These are phyloP conservation scores for Amanita exitialis DNA, from an alignment of 768 basidiomycete species.

Conservation along the genomic window DNA sequence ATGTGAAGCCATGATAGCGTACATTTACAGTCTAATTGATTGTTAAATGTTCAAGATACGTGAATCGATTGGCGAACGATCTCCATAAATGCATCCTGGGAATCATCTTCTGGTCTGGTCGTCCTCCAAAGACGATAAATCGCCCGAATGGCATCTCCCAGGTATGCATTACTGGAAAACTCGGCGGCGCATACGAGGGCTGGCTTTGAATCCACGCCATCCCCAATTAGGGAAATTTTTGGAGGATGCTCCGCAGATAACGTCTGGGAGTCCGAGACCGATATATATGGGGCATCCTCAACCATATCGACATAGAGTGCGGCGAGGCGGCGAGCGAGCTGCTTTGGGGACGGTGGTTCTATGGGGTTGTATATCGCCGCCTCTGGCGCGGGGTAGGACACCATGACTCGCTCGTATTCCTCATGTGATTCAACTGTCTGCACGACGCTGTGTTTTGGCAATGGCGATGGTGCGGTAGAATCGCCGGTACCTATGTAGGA, in stretches of 20 bases:
- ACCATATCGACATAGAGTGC: conserved; percentile 19
- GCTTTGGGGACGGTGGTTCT: conserved; percentile 29
- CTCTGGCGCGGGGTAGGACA: conserved; percentile 19
- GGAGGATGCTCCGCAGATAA: conserved; percentile 11
- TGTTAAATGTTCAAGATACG: not conserved
- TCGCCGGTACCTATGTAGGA: conserved; percentile 1
- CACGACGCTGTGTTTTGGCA: conserved; percentile 17
- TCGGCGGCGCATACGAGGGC: not conserved
- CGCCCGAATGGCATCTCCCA: conserved; percentile 43
- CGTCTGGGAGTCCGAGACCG: conserved; percentile 8
- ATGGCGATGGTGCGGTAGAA: conserved; percentile 55
- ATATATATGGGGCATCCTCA: conserved; percentile 1
- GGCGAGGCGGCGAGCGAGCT: conserved; percentile 30
- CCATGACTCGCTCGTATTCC: conserved; percentile 21
- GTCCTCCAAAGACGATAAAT: conserved; percentile 53
- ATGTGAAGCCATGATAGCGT: not conserved
- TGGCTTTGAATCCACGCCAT: not conserved
- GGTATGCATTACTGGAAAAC: conserved; percentile 22
- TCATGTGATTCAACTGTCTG: conserved; percentile 8
- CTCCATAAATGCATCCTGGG: conserved; percentile 6
- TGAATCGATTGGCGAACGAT: conserved; percentile 3
- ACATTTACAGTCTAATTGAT: not conserved
- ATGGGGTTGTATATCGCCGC: conserved; percentile 27
- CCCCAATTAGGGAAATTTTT: conserved; percentile 4
- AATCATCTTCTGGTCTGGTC: conserved; percentile 14